These are phyloP conservation scores for Colletotrichum trifolii DNA, from an alignment of 2,329 filamentous ascomycete genomes.

Conservation along the genomic window DNA sequence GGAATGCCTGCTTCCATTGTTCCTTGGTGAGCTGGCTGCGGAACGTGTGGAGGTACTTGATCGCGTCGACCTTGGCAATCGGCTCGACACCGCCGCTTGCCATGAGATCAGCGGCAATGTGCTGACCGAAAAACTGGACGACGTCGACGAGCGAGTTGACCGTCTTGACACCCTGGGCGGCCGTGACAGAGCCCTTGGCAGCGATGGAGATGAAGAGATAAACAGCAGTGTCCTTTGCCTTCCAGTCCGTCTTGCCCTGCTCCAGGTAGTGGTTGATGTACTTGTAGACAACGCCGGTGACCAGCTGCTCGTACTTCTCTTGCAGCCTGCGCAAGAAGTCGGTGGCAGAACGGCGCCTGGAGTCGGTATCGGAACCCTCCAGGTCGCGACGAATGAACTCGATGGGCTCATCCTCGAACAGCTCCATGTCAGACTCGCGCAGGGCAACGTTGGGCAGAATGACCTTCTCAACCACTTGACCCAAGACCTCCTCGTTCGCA, in stretches of 20 bases:
- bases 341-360: slow-evolving; percentile 88
- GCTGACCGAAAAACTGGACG: slow-evolving; percentile 92
- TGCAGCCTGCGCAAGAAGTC: slow-evolving; percentile 93
- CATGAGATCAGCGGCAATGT: slow-evolving; percentile 90
- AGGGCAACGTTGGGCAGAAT: slow-evolving; percentile 92
- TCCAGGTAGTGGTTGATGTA: slow-evolving; percentile 90
- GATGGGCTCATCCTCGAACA: slow-evolving; percentile 98
- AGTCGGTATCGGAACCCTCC: slow-evolving; percentile 96
- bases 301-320: slow-evolving; percentile 85
- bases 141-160: slow-evolving; percentile 91
- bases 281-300: slow-evolving; percentile 86
- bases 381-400: slow-evolving; percentile 96
- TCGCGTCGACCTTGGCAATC: slow-evolving; percentile 95
- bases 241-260: slow-evolving; percentile 88
- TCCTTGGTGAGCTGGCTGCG: slow-evolving; percentile 92
- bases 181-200: slow-evolving; percentile 88
- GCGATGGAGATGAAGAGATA: slow-evolving; percentile 96
- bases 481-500: slow-evolving; percentile 82
- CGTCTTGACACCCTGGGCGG: slow-evolving; percentile 88
- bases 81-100: slow-evolving; percentile 76
- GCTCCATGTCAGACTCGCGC: slow-evolving; percentile 91
- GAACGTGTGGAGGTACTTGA: slow-evolving; percentile 98
- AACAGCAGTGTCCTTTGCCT: slow-evolving; percentile 97
- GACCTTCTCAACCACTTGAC: slow-evolving; percentile 94
- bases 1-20: slow-evolving; percentile 91